A percentile compares a stretch with the other conserved stretches of the same genome.
These are phyloP conservation scores for Phytophthora tubulina DNA, from an alignment of 352 stramenopile genomes.

Conservation along the genomic window DNA sequence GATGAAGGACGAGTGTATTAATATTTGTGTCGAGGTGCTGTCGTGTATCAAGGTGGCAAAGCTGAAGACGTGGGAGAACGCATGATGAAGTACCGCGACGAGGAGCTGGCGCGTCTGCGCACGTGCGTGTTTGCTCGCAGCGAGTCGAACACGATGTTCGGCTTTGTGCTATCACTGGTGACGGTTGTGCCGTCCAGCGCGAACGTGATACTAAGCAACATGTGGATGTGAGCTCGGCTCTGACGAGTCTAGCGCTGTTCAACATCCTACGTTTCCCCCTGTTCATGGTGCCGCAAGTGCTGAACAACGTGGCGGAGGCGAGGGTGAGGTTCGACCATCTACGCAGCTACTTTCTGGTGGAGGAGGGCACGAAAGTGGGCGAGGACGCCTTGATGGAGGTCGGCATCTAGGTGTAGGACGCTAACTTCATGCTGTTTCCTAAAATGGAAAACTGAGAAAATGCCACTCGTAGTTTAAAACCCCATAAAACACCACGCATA, in stretches of 20 bases:
- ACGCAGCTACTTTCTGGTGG: constrained; percentile 70
- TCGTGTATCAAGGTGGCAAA: constrained; percentile 71
- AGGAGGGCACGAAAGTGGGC: constrained; percentile 76
- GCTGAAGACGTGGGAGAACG: constrained; percentile 63
- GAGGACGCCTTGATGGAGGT: constrained; percentile 80
- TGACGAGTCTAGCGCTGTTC: constrained; percentile 69
- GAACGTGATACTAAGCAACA: constrained; percentile 71
- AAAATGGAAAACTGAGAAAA: no score
- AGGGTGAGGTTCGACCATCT: constrained; percentile 62
- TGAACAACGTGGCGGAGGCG: constrained; percentile 40
- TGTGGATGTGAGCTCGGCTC: constrained; percentile 60
- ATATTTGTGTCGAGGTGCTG: constrained; percentile 83
- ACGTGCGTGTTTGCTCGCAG: constrained; percentile 61
- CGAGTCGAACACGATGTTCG: constrained; percentile 67
- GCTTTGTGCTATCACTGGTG: constrained; percentile 59
- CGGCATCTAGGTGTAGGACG: constrained; percentile 57
- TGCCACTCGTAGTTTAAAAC: no score
- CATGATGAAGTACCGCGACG: constrained; percentile 65
- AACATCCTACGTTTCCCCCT: constrained; percentile 64
- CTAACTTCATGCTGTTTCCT: constrained; percentile 51
- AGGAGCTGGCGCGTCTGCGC: constrained; percentile 86
- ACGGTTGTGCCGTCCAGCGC: constrained; percentile 58
- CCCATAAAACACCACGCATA: no score
- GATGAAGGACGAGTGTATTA: constrained; percentile 93
- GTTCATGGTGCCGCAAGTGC: constrained; percentile 74